Base-by-base conservation (phyloP, 228 moss, liverwort and hornwort species). In the Sphagnum fallax region DNA sequence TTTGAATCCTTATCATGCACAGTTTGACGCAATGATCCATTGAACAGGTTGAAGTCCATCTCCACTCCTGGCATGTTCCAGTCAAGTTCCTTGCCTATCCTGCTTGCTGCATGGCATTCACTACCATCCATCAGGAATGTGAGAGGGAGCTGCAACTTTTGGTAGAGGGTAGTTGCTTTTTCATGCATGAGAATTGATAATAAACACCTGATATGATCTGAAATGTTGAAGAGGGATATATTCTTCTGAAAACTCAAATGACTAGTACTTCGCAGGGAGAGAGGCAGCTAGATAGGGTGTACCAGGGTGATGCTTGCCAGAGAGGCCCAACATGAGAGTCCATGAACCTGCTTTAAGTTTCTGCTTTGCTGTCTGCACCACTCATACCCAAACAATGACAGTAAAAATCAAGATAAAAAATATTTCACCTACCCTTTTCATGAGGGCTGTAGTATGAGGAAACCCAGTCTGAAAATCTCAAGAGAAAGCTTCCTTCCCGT, bases 251-350 rank as follows among this genome's bases (percentile, higher is more conserved):
- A 32, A 32, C 32, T 32, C 32, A 32, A 32, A 2, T 32, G 32
- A 32, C 32, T 32, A 32, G 32, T 32, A 32, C 32, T 32, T 32
- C 2, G 3, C 32, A 32, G 32, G 32, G 2, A 32, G 32, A 32
- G 32, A 32, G 32, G 32, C 32, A 2, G 32, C 32, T 32, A 32
- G 32, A 32, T 32, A 32, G 32, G 32, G 32, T 32, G 32, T 8
- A 91, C 91, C 87, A 77, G 88, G 77, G 67, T 73, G 70, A 10
- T 75, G 53, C 65, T 77, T 81, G 63, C 67, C 77, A 59, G 82
- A 70, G 63, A 83, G 65, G 52, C 74, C 73, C 55, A 87, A 71
- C 75, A 64, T 69, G 16, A 71, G 70, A 78, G 87, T 74, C 88
- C 86, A 88, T 15, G 88, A 73, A 65, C 77, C 68, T 70, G 78